Evolutionary conservation across 2,329 filamentous ascomycete species (phyloP).

Genomic region (Cladosporium austrohemisphaericum): DNA sequence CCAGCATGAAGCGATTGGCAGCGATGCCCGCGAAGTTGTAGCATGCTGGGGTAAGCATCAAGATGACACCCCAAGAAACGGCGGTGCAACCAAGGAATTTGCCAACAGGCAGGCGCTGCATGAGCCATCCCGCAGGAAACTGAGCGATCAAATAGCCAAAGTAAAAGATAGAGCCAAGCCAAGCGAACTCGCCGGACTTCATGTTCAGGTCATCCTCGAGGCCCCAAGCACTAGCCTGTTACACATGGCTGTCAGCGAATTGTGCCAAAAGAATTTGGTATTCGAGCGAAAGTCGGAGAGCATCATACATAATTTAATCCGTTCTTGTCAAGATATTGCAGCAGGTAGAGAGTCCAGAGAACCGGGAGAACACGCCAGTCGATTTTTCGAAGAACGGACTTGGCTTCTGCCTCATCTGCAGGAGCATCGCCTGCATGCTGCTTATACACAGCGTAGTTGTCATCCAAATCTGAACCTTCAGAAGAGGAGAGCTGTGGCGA

Average conservation of each 20-base stretch:
- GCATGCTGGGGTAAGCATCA: conserved; percentile 41
- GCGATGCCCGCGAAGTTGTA: conserved; percentile 39
- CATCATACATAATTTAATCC: conserved; percentile 37
- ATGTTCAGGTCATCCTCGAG: conserved; percentile 32
- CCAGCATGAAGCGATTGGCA: conserved; percentile 36
- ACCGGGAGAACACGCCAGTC: conserved; percentile 35
- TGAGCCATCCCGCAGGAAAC: conserved; percentile 42
- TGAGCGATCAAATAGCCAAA: conserved; percentile 48
- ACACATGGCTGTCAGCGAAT: neutral
- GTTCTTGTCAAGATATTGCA: conserved; percentile 42
- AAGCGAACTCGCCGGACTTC: conserved; percentile 48
- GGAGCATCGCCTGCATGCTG: conserved; percentile 22
- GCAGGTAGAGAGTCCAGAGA: conserved; percentile 34
- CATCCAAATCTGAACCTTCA: conserved; percentile 25
- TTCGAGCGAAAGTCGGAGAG: neutral
- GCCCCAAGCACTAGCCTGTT: conserved; percentile 42
- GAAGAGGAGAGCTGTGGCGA: conserved; percentile 18
- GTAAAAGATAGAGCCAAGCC: conserved; percentile 51
- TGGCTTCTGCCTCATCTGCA: conserved; percentile 24
- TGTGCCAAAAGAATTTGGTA: neutral
- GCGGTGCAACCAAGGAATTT: conserved; percentile 44
- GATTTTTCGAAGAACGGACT: conserved; percentile 34
- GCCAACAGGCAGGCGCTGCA: conserved; percentile 46
- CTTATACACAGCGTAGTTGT: conserved; percentile 29
- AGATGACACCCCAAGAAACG: conserved; percentile 40